Evolutionary conservation across 2,329 filamentous ascomycete species (phyloP), one percentile per base, ranked within the genome.

Genomic region (Diplodia seriata): DNA sequence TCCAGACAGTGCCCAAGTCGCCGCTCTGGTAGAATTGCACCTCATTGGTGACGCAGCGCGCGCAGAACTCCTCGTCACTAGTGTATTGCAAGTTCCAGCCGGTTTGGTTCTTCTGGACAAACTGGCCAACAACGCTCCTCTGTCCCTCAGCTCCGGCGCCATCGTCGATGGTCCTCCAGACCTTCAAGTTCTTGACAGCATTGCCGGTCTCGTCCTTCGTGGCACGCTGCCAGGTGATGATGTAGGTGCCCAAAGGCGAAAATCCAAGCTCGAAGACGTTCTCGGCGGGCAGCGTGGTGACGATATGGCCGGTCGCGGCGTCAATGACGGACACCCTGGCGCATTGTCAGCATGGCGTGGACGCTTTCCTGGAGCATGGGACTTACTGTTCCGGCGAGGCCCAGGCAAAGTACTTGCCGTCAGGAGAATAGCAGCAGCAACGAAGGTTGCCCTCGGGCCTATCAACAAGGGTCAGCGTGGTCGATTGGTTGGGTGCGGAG

Each of bases 21-120:
- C 90, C 86, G 78, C 92, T 95, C 81, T 97, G 87, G 84, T 94
- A 98, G 80, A 99, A 97, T 76, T 98, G 95, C 68, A 99, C 92
- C 84, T 98, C 94, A 79, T 99, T 99, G 80, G 92, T 97, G 74
- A 98, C 94, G 70, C 90, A 86, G 73, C 95, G 93, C 72, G 94
- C 95, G 79, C 94, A 98, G 80, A 92, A 94, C 78, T 89, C 88
- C 85, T 99, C 95, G 77, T 99, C 95, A 69, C 88, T 87, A 36
- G 94, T 97, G 81, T 98, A 99, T 82, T 98, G 94, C 77, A 99
- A 85, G 78, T 97, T 98, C 94, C 94, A 98, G 76, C 94, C 92
- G 55, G 91, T 92, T 84, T 97, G 93, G 72, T 89, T 91, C 85
- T 97, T 97, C 81, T 99, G 95, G 72, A 99, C 95, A 78, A 96